phyloP scores from a whole-genome alignment of 495 filamentous ascomycete species.

The Stereocaulon alpinum region DNA sequence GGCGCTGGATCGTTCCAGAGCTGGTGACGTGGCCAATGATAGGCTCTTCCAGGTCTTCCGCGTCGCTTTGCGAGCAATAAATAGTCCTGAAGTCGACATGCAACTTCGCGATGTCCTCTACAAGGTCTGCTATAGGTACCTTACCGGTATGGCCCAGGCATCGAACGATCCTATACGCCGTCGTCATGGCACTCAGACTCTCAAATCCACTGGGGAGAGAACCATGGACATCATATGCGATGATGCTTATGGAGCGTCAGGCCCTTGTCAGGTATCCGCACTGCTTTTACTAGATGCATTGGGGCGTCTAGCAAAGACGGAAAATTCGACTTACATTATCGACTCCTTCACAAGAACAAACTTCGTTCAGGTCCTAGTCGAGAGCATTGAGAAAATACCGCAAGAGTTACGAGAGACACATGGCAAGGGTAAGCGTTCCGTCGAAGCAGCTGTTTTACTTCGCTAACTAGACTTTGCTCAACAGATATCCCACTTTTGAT shows the following conservation, averaged over 20 bases:
- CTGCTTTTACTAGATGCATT: conserved; percentile 67
- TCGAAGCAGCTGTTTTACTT: conserved; percentile 1
- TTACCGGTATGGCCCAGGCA: conserved; percentile 55
- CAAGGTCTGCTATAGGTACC: conserved; percentile 75
- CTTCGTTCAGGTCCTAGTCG: conserved; percentile 80
- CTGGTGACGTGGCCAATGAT: conserved; percentile 69
- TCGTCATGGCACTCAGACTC: conserved; percentile 58
- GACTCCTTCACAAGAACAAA: conserved; percentile 75
- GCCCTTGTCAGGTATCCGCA: conserved; percentile 69
- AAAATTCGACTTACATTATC: conserved; percentile 58
- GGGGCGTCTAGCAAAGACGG: conserved; percentile 51
- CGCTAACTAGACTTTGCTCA: background rate
- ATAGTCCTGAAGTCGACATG: conserved; percentile 55
- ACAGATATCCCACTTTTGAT: conserved; percentile 45
- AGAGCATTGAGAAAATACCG: conserved; percentile 64
- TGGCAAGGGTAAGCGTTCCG: conserved; percentile 36
- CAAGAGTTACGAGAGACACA: conserved; percentile 47
- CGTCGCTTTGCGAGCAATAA: conserved; percentile 62
- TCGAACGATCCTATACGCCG: conserved; percentile 32
- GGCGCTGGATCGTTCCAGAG: conserved; percentile 35
- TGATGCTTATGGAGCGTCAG: conserved; percentile 80
- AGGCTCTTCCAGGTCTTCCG: conserved; percentile 88
- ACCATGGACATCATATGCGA: conserved; percentile 82
- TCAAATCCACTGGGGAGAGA: conserved; percentile 66
- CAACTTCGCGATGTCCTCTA: conserved; percentile 74